Evolutionary conservation across 108 stramenopile genomes (phyloP).

Genomic region (Skeletonema marinoi): DNA sequence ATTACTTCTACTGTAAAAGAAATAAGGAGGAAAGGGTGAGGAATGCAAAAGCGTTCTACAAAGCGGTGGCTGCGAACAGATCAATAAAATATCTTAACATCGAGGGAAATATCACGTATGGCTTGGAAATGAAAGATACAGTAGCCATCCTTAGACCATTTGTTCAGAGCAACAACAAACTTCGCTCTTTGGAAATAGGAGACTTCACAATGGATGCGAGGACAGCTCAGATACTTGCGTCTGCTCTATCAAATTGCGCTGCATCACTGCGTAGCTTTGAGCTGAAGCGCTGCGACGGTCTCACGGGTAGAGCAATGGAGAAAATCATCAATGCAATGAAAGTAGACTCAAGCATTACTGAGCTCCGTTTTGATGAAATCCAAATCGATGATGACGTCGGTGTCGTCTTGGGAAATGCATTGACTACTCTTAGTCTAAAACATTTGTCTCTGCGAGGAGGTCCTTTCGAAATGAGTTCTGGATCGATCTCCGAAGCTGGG

Average conservation of each 20-base stretch:
- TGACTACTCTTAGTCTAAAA: neutral
- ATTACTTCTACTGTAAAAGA: neutral
- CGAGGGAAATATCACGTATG: constrained; percentile 1
- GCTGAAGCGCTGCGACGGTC: neutral
- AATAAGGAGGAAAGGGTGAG: neutral
- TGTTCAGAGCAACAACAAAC: neutral
- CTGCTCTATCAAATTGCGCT: neutral
- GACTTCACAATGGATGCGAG: neutral
- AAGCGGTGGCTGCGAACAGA: neutral
- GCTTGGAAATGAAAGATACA: neutral
- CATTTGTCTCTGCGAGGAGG: neutral
- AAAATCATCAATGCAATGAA: constrained; percentile 2
- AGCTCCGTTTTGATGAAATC: neutral
- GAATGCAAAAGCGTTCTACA: constrained; percentile 4
- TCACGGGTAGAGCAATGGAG: neutral
- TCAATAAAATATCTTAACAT: neutral
- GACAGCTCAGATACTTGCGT: constrained; percentile 2
- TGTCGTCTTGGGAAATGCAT: neutral
- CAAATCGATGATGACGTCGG: neutral
- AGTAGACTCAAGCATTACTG: neutral
- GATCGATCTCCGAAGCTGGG: neutral
- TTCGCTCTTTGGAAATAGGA: neutral
- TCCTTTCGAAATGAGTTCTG: neutral
- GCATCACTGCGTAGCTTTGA: neutral
- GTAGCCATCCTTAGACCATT: neutral